Evolutionary conservation across 768 basidiomycete genomes (phyloP).

Genomic region (Pilatotrama ljubarskyi): DNA sequence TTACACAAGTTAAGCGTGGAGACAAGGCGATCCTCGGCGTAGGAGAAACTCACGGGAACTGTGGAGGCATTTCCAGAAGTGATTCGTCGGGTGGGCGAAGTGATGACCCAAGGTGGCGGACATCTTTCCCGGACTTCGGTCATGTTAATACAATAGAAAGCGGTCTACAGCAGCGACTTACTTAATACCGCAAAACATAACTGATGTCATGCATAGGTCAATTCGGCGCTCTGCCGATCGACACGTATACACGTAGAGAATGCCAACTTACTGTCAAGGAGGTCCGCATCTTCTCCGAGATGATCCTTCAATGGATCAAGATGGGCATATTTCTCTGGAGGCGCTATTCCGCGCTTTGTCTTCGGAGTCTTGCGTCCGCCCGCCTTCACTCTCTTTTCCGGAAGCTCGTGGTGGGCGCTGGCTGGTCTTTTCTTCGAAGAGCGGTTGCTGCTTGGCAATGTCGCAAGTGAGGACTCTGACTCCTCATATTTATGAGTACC

Average conservation of each 20-base stretch:
- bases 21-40: neutral
- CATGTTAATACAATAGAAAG: neutral
- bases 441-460: neutral
- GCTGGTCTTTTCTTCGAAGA: neutral
- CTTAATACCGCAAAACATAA: slow-evolving; percentile 89
- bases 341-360: slow-evolving; percentile 45
- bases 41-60: slow-evolving; percentile 49
- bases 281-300: slow-evolving; percentile 37
- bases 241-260: neutral
- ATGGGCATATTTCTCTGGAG: slow-evolving; percentile 54
- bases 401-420: neutral
- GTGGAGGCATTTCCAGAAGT: slow-evolving; percentile 78
- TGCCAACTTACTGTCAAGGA: slow-evolving; percentile 51
- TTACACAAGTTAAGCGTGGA: neutral
- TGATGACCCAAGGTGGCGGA: slow-evolving; percentile 77
- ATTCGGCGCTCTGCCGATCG: neutral
- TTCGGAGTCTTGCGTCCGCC: slow-evolving; percentile 27
- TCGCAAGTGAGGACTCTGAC: neutral
- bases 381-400: neutral
- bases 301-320: slow-evolving; percentile 53
- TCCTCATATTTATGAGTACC: neutral
- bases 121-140: slow-evolving; percentile 60
- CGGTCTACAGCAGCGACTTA: slow-evolving; percentile 33
- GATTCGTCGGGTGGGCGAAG: slow-evolving; percentile 77
- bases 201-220: slow-evolving; percentile 35